These are phyloP conservation scores for Talaromyces sp. DNA, from an alignment of 2,329 filamentous ascomycete species.

Conservation along the genomic window DNA sequence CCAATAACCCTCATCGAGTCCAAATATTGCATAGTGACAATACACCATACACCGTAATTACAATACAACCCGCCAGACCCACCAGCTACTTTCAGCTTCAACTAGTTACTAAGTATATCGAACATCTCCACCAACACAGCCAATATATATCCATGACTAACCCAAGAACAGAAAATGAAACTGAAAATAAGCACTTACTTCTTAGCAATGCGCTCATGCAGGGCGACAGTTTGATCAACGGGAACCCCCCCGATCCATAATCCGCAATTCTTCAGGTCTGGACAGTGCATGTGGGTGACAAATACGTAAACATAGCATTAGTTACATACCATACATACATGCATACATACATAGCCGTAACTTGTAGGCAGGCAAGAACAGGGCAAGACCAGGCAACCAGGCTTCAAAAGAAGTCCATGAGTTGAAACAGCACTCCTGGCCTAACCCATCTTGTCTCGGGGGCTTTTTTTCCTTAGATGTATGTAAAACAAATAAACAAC, in stretches of 20 bases:
- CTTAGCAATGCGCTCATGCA: background rate
- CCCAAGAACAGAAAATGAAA: background rate
- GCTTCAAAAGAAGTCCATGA: background rate
- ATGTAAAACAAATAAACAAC: background rate
- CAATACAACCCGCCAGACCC: slow-evolving; percentile 1
- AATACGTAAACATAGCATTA: background rate
- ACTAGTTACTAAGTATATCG: background rate
- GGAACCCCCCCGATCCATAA: background rate
- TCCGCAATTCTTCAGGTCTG: background rate
- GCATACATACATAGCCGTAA: background rate
- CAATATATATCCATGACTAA: background rate
- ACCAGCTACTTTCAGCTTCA: background rate
- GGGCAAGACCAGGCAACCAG: background rate
- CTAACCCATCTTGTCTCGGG: slow-evolving; percentile 2
- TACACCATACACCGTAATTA: background rate
- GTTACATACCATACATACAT: background rate
- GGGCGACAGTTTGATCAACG: slow-evolving; percentile 4
- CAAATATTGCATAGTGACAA: background rate
- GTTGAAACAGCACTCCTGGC: background rate
- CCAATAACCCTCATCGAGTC: background rate
- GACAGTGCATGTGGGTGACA: background rate
- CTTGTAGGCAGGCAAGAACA: background rate
- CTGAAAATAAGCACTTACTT: background rate
- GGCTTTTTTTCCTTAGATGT: background rate
- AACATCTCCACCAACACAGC: background rate